A percentile compares a stretch with the other conserved stretches of the same genome.
Evolutionary conservation across 2,329 filamentous ascomycete species (phyloP).

Genomic region (Aspergillus sp.): DNA sequence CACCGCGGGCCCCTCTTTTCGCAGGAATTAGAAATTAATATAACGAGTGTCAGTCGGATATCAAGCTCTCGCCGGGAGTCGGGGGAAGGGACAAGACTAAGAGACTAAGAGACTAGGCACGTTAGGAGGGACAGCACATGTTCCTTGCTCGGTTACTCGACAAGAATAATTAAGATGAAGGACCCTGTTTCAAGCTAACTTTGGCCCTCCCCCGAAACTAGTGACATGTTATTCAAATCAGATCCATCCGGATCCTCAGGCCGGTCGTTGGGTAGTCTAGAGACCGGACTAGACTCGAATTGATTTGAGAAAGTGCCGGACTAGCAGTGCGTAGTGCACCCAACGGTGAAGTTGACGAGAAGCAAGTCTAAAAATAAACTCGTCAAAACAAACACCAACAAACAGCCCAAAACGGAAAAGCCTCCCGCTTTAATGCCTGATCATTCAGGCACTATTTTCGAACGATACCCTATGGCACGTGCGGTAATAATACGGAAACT

Average conservation of each 20-base stretch:
- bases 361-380: background rate
- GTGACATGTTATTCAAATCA: background rate
- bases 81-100: too few species aligned
- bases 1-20: background rate
- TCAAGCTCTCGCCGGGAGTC: background rate
- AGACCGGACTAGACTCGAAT: background rate
- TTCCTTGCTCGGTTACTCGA: background rate
- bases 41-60: background rate
- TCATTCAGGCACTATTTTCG: background rate
- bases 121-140: background rate
- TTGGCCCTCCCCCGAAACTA: background rate
- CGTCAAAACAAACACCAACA: background rate
- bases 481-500: background rate
- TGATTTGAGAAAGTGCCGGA: background rate
- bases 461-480: background rate
- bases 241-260: background rate
- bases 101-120: background rate
- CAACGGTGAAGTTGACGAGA: too few species aligned
- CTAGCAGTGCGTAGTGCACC: too few species aligned
- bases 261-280: background rate
- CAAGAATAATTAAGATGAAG: slow-evolving; percentile 6
- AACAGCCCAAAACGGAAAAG: background rate
- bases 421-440: background rate
- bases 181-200: slow-evolving; percentile 14
- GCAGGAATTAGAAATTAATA: background rate